A percentile compares a stretch with the other conserved stretches of the same genome.
Evolutionary conservation across 106 monocot species (phyloP).

Genomic region (Apostasia shenzhenica): DNA sequence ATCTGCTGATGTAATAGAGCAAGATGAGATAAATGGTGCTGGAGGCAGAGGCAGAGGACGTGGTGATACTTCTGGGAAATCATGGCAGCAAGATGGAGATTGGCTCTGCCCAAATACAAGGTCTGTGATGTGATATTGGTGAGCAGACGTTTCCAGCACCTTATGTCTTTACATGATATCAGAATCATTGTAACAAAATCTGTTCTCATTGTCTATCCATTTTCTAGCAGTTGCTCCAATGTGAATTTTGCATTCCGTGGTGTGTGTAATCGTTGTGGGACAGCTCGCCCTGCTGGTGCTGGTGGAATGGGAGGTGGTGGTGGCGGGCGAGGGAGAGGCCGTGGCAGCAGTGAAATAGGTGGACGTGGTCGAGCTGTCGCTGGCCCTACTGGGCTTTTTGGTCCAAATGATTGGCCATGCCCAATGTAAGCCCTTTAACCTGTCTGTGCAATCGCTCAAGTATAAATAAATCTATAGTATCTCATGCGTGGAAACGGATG

Average conservation of each 20-base stretch:
- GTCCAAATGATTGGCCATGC: slow-evolving; percentile 98
- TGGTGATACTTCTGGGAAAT: slow-evolving; percentile 62
- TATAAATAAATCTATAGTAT: not conserved
- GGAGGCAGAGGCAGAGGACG: slow-evolving; percentile 71
- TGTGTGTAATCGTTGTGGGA: slow-evolving; percentile 95
- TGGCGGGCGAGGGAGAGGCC: slow-evolving; percentile 66
- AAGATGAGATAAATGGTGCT: slow-evolving; percentile 26
- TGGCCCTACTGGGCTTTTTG: slow-evolving; percentile 91
- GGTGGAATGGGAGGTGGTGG: slow-evolving; percentile 56
- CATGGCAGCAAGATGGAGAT: slow-evolving; percentile 99
- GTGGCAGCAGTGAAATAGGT: slow-evolving; percentile 43
- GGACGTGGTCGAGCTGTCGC: slow-evolving; percentile 40
- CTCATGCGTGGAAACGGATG: not conserved
- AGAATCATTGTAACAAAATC: not conserved
- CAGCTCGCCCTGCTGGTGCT: slow-evolving; percentile 90
- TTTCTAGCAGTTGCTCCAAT: slow-evolving; percentile 75
- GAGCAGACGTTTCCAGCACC: slow-evolving; percentile 71
- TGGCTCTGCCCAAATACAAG: slow-evolving; percentile 99
- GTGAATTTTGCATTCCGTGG: slow-evolving; percentile 99
- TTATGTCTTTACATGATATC: slow-evolving; percentile 4
- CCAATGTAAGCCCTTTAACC: slow-evolving; percentile 67
- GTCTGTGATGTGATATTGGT: slow-evolving; percentile 99
- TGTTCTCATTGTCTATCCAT: slow-evolving; percentile 9
- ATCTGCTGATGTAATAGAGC: slow-evolving; percentile 18
- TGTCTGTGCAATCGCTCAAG: not conserved